phyloP scores from a whole-genome alignment of 306 rosid species.

The Acacia crassicarpa region DNA sequence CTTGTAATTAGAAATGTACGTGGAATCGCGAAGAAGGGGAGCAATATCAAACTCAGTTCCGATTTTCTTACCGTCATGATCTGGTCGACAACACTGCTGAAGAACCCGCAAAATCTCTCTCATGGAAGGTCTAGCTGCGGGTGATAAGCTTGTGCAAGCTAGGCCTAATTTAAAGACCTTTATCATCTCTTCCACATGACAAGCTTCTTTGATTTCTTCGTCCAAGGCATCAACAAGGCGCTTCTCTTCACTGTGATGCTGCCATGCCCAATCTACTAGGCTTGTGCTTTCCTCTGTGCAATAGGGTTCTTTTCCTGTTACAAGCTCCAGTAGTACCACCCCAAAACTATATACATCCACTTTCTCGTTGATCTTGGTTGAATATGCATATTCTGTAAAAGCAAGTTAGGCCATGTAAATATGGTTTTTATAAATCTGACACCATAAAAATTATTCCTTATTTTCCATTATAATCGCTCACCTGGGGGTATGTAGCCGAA shows the following conservation, averaged over 20 bases:
- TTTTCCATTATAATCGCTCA: conserved; percentile 16
- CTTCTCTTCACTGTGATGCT: conserved; percentile 50
- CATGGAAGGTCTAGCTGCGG: conserved; percentile 69
- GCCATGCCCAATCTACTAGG: conserved; percentile 85
- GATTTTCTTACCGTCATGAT: conserved; percentile 29
- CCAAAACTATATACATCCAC: conserved; percentile 83
- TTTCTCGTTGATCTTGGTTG: conserved; percentile 68
- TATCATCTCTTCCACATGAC: conserved; percentile 55
- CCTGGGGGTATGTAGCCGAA: conserved; percentile 94
- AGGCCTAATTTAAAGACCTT: conserved; percentile 77
- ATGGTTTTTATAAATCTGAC: neutral
- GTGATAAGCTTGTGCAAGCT: conserved; percentile 62
- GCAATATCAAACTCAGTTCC: conserved; percentile 51
- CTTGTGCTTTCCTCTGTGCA: conserved; percentile 47
- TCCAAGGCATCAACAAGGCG: conserved; percentile 50
- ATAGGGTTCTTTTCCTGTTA: conserved; percentile 70
- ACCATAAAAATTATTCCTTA: neutral
- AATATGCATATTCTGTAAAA: conserved; percentile 71
- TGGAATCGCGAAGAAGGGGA: conserved; percentile 55
- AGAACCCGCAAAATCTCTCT: conserved; percentile 70
- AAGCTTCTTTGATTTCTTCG: conserved; percentile 54
- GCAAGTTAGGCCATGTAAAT: conserved; percentile 6
- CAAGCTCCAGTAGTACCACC: conserved; percentile 81
- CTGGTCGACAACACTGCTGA: conserved; percentile 42
- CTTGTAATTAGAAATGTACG: conserved; percentile 63